These are phyloP conservation scores for Tricholoma terreum DNA, from an alignment of 768 basidiomycete species.

Conservation along the genomic window DNA sequence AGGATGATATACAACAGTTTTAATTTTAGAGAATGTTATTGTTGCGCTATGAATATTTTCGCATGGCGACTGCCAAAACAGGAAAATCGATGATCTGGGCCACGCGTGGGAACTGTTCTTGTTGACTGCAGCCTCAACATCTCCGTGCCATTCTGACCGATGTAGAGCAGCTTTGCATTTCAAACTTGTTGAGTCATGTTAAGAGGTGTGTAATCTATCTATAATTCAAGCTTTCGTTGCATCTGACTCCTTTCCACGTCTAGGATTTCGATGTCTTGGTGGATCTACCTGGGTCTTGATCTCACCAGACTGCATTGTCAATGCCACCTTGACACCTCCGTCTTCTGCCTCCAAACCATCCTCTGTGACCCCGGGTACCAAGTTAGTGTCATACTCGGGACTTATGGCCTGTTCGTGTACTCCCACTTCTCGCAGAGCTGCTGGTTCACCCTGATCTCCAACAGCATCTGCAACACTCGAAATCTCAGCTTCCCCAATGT, in stretches of 20 bases:
- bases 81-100: background rate
- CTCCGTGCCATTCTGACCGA: background rate
- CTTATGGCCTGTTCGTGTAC: background rate
- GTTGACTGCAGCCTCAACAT: background rate
- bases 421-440: background rate
- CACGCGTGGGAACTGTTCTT: background rate
- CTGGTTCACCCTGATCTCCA: background rate
- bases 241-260: background rate
- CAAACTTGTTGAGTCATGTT: background rate
- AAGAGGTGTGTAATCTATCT: background rate
- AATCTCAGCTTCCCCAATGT: background rate
- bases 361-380: background rate
- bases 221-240: background rate
- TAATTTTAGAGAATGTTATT: background rate
- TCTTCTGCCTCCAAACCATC: background rate
- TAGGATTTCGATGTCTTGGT: background rate
- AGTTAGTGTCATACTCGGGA: background rate
- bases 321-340: background rate
- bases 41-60: background rate
- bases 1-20: background rate
- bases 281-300: background rate
- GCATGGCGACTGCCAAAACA: background rate
- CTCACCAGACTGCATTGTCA: background rate
- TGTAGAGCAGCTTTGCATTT: background rate
- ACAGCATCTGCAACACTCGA: background rate